phyloP scores from a whole-genome alignment of 2,329 filamentous ascomycete genomes.

The Microdochium nivale region DNA sequence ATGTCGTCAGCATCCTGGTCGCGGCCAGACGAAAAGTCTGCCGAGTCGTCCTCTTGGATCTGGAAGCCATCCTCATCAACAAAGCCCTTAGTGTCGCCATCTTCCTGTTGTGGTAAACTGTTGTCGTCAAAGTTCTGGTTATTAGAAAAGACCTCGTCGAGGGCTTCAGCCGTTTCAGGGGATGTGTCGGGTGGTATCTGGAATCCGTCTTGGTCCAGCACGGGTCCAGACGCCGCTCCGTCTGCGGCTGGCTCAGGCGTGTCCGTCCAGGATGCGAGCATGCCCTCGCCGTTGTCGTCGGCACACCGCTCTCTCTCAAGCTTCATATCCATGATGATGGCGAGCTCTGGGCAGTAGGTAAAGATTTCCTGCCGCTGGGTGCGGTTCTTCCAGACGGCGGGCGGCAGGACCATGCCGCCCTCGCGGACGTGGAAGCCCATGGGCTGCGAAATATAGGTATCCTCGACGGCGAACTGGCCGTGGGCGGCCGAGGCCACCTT shows the following conservation, averaged over 20 bases:
- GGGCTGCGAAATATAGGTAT: constrained; percentile 36
- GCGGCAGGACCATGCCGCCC: constrained; percentile 29
- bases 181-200: background rate
- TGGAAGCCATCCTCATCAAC: background rate
- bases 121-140: background rate
- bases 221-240: background rate
- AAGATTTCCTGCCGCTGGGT: constrained; percentile 36
- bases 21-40: background rate
- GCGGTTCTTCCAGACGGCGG: constrained; percentile 36
- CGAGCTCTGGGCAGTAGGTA: constrained; percentile 47
- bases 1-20: too few relatives aligned
- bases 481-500: constrained; percentile 32
- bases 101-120: background rate
- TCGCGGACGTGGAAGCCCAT: constrained; percentile 46
- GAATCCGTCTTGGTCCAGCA: background rate
- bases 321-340: constrained; percentile 48
- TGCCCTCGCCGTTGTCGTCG: constrained; percentile 18
- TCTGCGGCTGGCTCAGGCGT: background rate
- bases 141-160: background rate
- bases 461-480: constrained; percentile 39
- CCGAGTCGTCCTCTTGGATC: background rate
- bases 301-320: constrained; percentile 37
- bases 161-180: background rate
- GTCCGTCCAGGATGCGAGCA: background rate
- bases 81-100: background rate